Base-by-base conservation (phyloP, 257 asterid species). In the Solanum appendiculatum region DNA sequence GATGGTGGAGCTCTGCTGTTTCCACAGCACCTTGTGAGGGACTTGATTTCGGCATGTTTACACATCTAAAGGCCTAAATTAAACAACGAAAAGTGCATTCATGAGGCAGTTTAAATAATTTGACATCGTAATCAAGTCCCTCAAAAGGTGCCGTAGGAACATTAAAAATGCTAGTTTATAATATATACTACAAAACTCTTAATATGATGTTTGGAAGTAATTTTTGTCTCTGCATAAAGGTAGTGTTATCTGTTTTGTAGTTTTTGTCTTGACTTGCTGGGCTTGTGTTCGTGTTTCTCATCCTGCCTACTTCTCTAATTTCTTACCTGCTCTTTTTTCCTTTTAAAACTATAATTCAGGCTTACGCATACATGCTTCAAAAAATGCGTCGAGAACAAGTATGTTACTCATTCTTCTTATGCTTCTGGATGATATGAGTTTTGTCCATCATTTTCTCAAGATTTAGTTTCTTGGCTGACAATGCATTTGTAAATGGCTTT, bases 351-450 rank as follows among this genome's bases (percentile, higher is more conserved):
- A 60, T 69, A 15, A 84, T 89, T 85, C 95, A 95, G 98, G 98
- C 95, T 96, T 9, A 96, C 98, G 0, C 97, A 94, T 48, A 94
- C 96, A 34, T 96, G 99, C 89, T 96, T 93, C 94, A 90, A 83
- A 84, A 94, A 96, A 89, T 96, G 99, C 89, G 87, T 96, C 40
- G 98, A 96, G 91, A 90, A 83, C 91, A 96, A 93, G 98, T 96
- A 94, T 29, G 92, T 85, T 31, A 9, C 69, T 81, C 85, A 29
- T 48, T 81, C 85, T 81, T 48, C 68, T 81, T 48, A 81, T 81
- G 7, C 68, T 48, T 81, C 29, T 69, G 51, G 46, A n/a, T 46
- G 10, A 31, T 69, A 42, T 74, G 34, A 20, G 29, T 46, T 70
- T 31, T 56, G 40, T 44, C 36, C 44, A 33, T 51, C 34, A 51